A percentile compares a stretch with the other conserved stretches of the same genome.
Conservation (phyloP, 2,329 filamentous ascomycete species). For the Blumeria hordei region DNA sequence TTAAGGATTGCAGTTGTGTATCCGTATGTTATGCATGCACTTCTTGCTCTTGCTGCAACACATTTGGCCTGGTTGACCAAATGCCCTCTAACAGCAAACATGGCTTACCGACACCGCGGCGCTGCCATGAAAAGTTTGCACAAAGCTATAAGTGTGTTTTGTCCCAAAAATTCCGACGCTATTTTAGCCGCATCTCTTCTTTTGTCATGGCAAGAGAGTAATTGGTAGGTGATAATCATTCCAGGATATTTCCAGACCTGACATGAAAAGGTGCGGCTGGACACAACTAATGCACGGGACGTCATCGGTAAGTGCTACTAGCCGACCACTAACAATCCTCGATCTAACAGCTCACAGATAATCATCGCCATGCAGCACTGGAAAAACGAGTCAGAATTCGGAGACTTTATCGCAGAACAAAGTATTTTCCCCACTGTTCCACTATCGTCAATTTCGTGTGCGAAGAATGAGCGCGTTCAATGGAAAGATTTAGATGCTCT, state of each 20-base stretch:
- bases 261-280: slow-evolving; percentile 53
- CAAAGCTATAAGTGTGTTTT: slow-evolving; percentile 67
- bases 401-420: slow-evolving; percentile 59
- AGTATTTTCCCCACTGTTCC: slow-evolving; percentile 47
- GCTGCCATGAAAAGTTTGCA: slow-evolving; percentile 71
- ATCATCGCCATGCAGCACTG: slow-evolving; percentile 78
- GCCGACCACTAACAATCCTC: not conserved
- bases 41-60: slow-evolving; percentile 83
- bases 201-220: slow-evolving; percentile 84
- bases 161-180: slow-evolving; percentile 67
- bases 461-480: slow-evolving; percentile 31
- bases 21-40: slow-evolving; percentile 78
- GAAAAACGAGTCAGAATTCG: slow-evolving; percentile 74
- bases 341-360: slow-evolving; percentile 29
- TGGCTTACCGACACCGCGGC: slow-evolving; percentile 74
- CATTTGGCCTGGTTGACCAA: slow-evolving; percentile 78
- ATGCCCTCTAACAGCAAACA: slow-evolving; percentile 62
- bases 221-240: slow-evolving; percentile 44
- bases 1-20: slow-evolving; percentile 61
- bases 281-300: slow-evolving; percentile 80
- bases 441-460: slow-evolving; percentile 34
- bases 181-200: slow-evolving; percentile 78
- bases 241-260: not conserved
- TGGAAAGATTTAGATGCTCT: slow-evolving; percentile 49
- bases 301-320: slow-evolving; percentile 41